Base-by-base conservation (phyloP, 2,329 filamentous ascomycete species). In the Curvularia spicifera region DNA sequence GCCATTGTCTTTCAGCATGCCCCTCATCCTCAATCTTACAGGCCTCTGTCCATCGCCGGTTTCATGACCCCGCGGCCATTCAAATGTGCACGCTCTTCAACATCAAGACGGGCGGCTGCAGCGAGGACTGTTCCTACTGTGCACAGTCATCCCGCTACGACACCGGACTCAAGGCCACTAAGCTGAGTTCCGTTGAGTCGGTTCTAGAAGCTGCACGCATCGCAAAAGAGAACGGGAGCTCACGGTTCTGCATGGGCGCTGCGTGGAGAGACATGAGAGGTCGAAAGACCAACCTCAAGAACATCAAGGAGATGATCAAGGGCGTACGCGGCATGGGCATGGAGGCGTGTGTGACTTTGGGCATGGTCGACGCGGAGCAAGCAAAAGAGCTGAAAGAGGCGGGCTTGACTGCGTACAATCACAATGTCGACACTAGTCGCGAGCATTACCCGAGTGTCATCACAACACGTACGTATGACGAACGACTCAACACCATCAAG, bases 81-180 rank as follows among this genome's bases (percentile, higher is more conserved):
- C 93, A 97, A 78, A 89, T 96, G 78, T 97, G 93, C 81, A 97
- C 93, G 0, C 83, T 97, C 57, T 96, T 96, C 91, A 96, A 96
- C 82, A 97, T 97, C 82, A 97, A 97, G 76, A 96, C 91, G 8
- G 93, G 93, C 53, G 93, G 93, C 47, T 97, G 93, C 79, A 92
- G 87, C 68, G 93, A 96, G 77, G 93, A 97, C 78, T 97, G 93
- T 80, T 91, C 89, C 24, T 97, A 97, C 85, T 96, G 92, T 77
- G 91, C 92, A 2, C 92, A 96, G 78, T 93, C 92, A 4, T 92
- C 91, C 5, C 89, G 91, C 26, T 89, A 96, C 83, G 78, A 82
- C 66, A 88, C 93, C 4, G 91, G 91, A 7, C 84, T 96, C 31
- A 86, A 91, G 72, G 90, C 93, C 10, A 91, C 89, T 61, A 91